Conservation (phyloP, 108 stramenopile genomes). For the Skeletonema tropicum region DNA sequence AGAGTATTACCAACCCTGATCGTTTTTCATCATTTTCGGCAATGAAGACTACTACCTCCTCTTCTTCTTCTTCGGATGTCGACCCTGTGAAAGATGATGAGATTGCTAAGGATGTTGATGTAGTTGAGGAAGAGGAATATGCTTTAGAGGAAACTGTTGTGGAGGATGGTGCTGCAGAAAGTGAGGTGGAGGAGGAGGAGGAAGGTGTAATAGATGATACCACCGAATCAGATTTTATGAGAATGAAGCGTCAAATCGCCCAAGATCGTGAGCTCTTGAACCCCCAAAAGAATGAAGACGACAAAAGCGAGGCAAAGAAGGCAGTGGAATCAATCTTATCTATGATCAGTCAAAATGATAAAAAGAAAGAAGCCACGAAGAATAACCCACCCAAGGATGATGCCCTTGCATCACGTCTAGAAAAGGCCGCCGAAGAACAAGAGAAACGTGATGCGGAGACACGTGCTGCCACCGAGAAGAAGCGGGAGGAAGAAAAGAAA, state of each 20-base stretch:
- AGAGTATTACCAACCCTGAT: conserved; percentile 59
- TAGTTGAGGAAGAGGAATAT: conserved; percentile 18
- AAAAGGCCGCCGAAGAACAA: conserved; percentile 49
- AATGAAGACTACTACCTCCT: conserved; percentile 8
- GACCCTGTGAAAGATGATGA: not conserved
- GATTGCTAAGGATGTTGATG: not conserved
- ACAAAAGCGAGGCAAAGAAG: conserved; percentile 29
- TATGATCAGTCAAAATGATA: conserved; percentile 25
- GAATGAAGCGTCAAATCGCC: conserved; percentile 38
- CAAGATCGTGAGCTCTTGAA: conserved; percentile 38
- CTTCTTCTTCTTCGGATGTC: not conserved
- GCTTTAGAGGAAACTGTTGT: not conserved
- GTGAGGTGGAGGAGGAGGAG: not conserved
- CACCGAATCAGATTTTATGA: conserved; percentile 21
- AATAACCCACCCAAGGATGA: conserved; percentile 12
- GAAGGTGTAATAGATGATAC: not conserved
- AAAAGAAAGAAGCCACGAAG: conserved; percentile 18
- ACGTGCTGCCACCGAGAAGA: conserved; percentile 37
- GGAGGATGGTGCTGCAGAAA: not conserved
- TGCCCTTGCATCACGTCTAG: conserved; percentile 55
- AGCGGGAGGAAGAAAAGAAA: conserved; percentile 26
- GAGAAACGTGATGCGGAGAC: conserved; percentile 50
- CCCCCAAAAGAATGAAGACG: conserved; percentile 13
- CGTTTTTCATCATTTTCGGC: conserved; percentile 56
- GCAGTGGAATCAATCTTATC: conserved; percentile 44